A percentile compares a stretch with the other conserved stretches of the same genome.
Evolutionary conservation across 352 stramenopile species (phyloP).

Genomic region (Pythium diclinum): DNA sequence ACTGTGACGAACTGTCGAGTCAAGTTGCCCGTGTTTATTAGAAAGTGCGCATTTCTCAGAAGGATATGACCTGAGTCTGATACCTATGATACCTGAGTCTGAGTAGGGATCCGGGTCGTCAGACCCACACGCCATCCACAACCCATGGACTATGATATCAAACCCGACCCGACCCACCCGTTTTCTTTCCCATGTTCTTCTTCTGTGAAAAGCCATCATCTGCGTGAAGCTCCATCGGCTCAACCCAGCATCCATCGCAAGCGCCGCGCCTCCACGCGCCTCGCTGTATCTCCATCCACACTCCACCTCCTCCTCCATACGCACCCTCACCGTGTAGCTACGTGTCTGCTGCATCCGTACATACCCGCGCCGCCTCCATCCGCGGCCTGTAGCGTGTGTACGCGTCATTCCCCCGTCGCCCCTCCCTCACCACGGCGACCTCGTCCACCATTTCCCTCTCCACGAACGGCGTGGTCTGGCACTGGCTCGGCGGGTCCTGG

Average conservation of each 20-base stretch:
- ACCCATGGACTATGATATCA: no score
- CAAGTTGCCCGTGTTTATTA: no score
- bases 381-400: neutral
- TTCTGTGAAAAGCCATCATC: conserved; percentile 13
- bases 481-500: conserved; percentile 38
- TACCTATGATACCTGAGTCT: no score
- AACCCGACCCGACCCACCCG: conserved; percentile 4
- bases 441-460: conserved; percentile 11
- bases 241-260: neutral
- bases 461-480: conserved; percentile 24
- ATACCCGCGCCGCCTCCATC: neutral
- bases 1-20: no score
- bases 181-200: neutral
- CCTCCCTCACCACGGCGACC: neutral
- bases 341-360: neutral
- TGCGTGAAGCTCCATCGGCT: neutral
- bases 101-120: no score
- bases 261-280: neutral
- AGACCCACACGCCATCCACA: no score
- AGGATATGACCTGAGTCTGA: no score
- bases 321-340: neutral
- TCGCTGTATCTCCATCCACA: no score
- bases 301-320: neutral
- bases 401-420: neutral
- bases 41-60: no score